Evolutionary conservation across 225 moss, liverwort and hornwort species (phyloP).

Genomic region (Takakia lepidozioides): DNA sequence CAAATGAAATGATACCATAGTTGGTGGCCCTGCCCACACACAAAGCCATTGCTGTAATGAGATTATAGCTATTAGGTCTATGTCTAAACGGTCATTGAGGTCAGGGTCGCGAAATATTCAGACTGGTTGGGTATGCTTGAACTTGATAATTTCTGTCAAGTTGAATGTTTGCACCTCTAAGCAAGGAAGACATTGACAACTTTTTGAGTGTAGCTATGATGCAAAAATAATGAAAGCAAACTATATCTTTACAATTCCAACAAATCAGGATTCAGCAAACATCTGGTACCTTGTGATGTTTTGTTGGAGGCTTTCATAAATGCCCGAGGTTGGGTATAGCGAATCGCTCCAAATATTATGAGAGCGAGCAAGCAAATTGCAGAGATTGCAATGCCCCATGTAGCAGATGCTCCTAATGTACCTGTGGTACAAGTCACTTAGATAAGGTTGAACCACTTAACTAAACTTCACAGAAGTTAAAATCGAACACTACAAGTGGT

Average conservation of each 20-base stretch:
- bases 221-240: too few relatives aligned
- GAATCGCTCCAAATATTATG: conserved; percentile 55
- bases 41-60: background rate
- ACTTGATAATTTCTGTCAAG: too few relatives aligned
- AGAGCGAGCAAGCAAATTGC: conserved; percentile 65
- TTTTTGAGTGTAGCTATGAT: too few relatives aligned
- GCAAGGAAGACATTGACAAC: too few relatives aligned
- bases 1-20: conserved; percentile 77
- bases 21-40: conserved; percentile 38
- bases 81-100: too few relatives aligned
- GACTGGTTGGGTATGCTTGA: too few relatives aligned
- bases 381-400: conserved; percentile 84
- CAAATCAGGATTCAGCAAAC: too few relatives aligned
- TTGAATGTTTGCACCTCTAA: too few relatives aligned
- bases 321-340: conserved; percentile 44
- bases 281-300: conserved; percentile 41
- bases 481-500: background rate
- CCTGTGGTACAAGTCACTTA: conserved; percentile 10
- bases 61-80: background rate
- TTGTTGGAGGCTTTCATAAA: conserved; percentile 51
- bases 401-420: conserved; percentile 55
- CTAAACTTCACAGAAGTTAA: too few relatives aligned
- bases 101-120: too few relatives aligned
- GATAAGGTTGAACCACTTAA: too few relatives aligned
- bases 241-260: too few relatives aligned